Evolutionary conservation across 768 basidiomycete genomes (phyloP), one percentile per base, ranked within the genome.

Genomic region (Harrya chromipes): DNA sequence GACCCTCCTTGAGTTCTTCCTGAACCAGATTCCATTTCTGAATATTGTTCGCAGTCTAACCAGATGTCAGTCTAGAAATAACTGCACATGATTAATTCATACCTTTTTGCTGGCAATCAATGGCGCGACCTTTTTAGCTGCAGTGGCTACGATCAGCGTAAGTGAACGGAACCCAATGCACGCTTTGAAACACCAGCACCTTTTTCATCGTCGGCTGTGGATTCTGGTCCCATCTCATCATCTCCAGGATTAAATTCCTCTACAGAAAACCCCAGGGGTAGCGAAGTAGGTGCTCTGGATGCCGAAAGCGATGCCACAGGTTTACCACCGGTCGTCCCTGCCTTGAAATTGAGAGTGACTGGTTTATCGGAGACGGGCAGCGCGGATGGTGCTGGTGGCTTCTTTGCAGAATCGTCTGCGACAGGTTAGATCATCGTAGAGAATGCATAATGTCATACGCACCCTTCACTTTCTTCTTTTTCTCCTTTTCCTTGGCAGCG

Each of bases 11-110:
- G 43, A 97, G 77, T 61, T 93, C 94, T 69, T 86, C 87, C 69
- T 95, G 91, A 10, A 94, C 90, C 72, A 86, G 87, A 65, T 94
- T 98, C 97, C 95, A 99, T 66, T 98, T 97, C 61, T 79, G 85
- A 64, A 99, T 97, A 61, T 94, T 93, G 66, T 80, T 88, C 42
- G 81, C 88, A 39, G 84, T 89, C 91, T 97, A 64, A 36, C 45
- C 8, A 41, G 14, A 50, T 23, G 45, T 55, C 38, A 59, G n/a
- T 27, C 17, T 9, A 19, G 16, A 14, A 26, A 41, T 13, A 17
- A 39, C 7, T 6, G 43, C 11, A 24, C 34, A 5, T 33, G 3
- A 10, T 41, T 1, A 4, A 24, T 52, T 54, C 68, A 33, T 58
- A 86, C 91, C 84, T 91, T 93, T 75, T 84, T 90, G 65, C 87